A percentile compares a stretch with the other conserved stretches of the same genome.
phyloP scores from a whole-genome alignment of 2,329 filamentous ascomycete species.

The Trichoderma sp. region DNA sequence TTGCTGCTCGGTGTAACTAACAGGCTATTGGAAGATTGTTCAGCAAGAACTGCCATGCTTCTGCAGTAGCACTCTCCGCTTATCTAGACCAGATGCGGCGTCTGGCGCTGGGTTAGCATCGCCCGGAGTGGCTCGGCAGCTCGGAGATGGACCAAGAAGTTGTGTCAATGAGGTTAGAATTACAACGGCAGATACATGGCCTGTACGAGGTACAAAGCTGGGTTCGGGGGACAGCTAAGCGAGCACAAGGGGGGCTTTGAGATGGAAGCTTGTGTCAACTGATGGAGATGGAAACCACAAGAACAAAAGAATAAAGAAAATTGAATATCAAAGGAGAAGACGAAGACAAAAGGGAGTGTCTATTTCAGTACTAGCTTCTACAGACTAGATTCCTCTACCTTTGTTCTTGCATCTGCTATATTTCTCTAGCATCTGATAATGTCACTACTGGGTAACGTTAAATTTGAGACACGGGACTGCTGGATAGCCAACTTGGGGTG shows the following conservation, averaged over 20 bases:
- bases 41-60: background rate
- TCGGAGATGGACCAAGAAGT: background rate
- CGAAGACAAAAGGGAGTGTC: no score
- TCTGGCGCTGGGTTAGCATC: background rate
- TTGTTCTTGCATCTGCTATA: no score
- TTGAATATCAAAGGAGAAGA: no score
- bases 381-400: no score
- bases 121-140: conserved; percentile 2
- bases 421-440: background rate
- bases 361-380: no score
- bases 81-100: conserved; percentile 1
- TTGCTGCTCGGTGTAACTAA: background rate
- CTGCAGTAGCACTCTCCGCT: background rate
- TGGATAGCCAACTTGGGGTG: no score
- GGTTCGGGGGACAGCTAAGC: background rate
- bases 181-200: background rate
- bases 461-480: no score
- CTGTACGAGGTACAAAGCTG: background rate
- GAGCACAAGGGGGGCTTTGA: background rate
- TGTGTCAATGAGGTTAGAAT: background rate
- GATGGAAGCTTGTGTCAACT: background rate
- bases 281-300: background rate
- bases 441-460: background rate
- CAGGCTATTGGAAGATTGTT: background rate
- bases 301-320: background rate